These are phyloP conservation scores for Boletus mariae DNA, from an alignment of 1,284 basidiomycete genomes.

Conservation along the genomic window DNA sequence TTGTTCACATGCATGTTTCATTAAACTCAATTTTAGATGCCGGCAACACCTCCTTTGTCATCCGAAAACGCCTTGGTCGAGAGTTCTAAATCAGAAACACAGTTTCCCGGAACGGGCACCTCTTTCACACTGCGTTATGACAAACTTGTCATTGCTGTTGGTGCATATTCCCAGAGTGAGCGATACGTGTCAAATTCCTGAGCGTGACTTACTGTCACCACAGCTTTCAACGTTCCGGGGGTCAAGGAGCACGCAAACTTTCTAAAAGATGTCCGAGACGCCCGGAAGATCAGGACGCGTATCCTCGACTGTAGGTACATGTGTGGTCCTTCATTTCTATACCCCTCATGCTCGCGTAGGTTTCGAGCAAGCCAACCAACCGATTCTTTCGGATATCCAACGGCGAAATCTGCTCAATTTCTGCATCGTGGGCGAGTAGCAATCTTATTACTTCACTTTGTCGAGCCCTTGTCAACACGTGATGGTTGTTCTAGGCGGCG, in stretches of 20 bases:
- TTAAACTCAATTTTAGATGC: constrained; percentile 40
- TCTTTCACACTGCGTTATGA: constrained; percentile 64
- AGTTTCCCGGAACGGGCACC: constrained; percentile 10
- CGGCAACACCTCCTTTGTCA: constrained; percentile 46
- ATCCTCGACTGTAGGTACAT: constrained; percentile 63
- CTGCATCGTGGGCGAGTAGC: constrained; percentile 67
- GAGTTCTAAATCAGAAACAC: constrained; percentile 9
- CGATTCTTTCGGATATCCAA: constrained; percentile 61
- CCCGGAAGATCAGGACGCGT: constrained; percentile 72
- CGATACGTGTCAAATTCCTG: constrained; percentile 3
- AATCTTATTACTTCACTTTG: constrained; percentile 1
- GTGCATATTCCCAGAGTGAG: constrained; percentile 79
- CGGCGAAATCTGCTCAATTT: constrained; percentile 71
- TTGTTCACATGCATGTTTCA: not conserved
- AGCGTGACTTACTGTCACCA: constrained; percentile 3
- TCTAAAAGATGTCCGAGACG: constrained; percentile 80
- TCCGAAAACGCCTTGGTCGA: constrained; percentile 26
- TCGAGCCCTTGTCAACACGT: constrained; percentile 4
- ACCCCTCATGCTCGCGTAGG: constrained; percentile 34
- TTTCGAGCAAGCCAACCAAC: constrained; percentile 79
- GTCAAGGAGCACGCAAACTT: constrained; percentile 80
- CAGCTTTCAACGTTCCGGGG: constrained; percentile 62
- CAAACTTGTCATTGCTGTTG: constrained; percentile 81
- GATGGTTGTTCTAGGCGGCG: constrained; percentile 46
- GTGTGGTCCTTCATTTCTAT: not conserved